Base-by-base conservation (phyloP, 73 alveolate genomes). In the Vitrella brassicaformis region DNA sequence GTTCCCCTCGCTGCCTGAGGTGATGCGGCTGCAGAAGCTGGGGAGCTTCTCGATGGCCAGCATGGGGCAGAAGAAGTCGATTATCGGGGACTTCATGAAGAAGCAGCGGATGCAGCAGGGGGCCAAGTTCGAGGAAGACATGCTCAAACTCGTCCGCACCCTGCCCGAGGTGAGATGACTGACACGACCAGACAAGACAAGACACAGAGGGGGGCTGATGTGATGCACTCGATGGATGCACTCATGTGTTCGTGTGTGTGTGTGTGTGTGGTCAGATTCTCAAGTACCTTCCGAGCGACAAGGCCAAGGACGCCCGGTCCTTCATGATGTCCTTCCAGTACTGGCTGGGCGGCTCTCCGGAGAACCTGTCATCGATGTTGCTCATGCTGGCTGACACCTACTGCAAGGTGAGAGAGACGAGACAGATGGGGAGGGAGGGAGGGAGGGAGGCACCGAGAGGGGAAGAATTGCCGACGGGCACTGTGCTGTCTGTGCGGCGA, bases 1-100 rank as follows among this genome's bases (percentile, higher is more conserved):
- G 73, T 78, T 78, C 84, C 84, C 84, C 28, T 78, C 84, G 27
- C 68, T 78, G 78, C 84, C 84, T 0, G 84, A 78, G 82, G 82
- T n/a, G 27, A 0, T 56, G 31, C 27, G 28, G 28, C 0, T 39
- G 56, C 56, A 39, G 56, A 39, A 39, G 56, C 22, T 39, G 56
- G 56, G 56, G 14, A 39, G 14, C 56, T 39, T 39, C 56, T 39
- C 56, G 56, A 39, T 39, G 56, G 14, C 22, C 56, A 39, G 14
- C 56, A 14, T 14, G 22, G 56, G 56, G 56, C 4, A 39, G 56
- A 39, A 39, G 56, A 39, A 39, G 56, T 8, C 22, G 22, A 4
- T 14, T 14, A 39, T 39, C 56, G 56, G 56, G 22, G 56, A 39
- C 56, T 39, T 39, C 56, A 39, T 39, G 56, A 39, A 39, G 56